phyloP scores from a whole-genome alignment of 108 stramenopile species.

The Phaeodactylum tricornutum region DNA sequence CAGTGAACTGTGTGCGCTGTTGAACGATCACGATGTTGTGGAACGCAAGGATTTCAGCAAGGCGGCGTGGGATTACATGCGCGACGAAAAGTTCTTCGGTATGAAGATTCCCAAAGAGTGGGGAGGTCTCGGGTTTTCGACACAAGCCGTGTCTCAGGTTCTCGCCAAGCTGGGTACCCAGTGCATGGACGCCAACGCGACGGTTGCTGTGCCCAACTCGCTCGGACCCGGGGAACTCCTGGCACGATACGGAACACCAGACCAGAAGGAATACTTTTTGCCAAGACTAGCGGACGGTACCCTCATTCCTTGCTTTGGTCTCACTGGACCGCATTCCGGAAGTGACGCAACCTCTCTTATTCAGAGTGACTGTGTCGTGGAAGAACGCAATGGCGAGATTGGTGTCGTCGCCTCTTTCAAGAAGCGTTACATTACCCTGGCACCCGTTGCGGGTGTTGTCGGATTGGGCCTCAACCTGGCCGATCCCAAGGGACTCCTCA shows the following conservation, averaged over 20 bases:
- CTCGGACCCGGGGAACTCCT: slow-evolving; percentile 95
- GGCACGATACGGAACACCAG: slow-evolving; percentile 87
- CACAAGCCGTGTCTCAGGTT: slow-evolving; percentile 84
- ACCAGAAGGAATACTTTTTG: slow-evolving; percentile 92
- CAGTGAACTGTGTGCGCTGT: slow-evolving; percentile 71
- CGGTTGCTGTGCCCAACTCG: slow-evolving; percentile 96
- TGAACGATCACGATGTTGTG: slow-evolving; percentile 90
- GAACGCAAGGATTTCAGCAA: slow-evolving; percentile 78
- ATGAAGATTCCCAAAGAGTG: slow-evolving; percentile 96
- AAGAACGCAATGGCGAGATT: slow-evolving; percentile 82
- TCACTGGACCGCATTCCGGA: slow-evolving; percentile 94
- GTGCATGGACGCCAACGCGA: slow-evolving; percentile 88
- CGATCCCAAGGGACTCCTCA: slow-evolving; percentile 90
- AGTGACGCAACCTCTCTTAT: slow-evolving; percentile 95
- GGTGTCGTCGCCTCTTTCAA: slow-evolving; percentile 94
- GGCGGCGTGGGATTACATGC: slow-evolving; percentile 92
- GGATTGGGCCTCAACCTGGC: slow-evolving; percentile 89
- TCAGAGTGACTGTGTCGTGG: slow-evolving; percentile 81
- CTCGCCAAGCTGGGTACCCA: slow-evolving; percentile 87
- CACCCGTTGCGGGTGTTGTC: slow-evolving; percentile 95
- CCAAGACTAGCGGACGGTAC: slow-evolving; percentile 92
- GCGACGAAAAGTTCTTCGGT: slow-evolving; percentile 89
- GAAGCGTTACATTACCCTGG: slow-evolving; percentile 98
- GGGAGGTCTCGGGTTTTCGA: slow-evolving; percentile 93
- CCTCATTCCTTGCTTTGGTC: slow-evolving; percentile 95